Evolutionary conservation across 768 basidiomycete species (phyloP).

Genomic region (Termitomyces sp.): DNA sequence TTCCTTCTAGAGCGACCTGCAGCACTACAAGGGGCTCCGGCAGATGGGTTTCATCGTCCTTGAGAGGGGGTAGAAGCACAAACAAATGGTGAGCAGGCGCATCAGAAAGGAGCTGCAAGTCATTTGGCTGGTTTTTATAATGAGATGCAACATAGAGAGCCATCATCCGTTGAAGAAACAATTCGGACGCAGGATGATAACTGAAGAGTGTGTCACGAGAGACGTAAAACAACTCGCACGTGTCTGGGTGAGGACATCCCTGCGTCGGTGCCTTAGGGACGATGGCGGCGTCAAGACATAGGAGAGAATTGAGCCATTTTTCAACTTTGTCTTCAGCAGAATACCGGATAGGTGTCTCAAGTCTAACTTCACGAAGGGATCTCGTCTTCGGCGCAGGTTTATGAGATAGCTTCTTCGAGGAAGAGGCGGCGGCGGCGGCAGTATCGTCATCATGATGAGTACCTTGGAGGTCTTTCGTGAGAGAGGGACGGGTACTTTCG

Average conservation of each 20-base stretch:
- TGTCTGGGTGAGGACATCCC: constrained; percentile 92
- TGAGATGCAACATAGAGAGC: constrained; percentile 95
- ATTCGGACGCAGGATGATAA: constrained; percentile 95
- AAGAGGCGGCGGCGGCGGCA: constrained; percentile 19
- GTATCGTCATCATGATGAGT: constrained; percentile 34
- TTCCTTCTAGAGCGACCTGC: constrained; percentile 94
- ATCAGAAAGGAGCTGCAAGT: constrained; percentile 94
- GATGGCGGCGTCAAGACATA: constrained; percentile 87
- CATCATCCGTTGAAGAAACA: constrained; percentile 98
- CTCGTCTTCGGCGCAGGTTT: constrained; percentile 66
- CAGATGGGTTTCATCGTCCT: constrained; percentile 83
- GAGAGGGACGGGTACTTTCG: constrained; percentile 79
- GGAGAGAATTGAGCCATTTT: constrained; percentile 85
- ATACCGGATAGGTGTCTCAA: constrained; percentile 95
- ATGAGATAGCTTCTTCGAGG: constrained; percentile 48
- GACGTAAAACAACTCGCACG: constrained; percentile 94
- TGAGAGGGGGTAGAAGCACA: constrained; percentile 88
- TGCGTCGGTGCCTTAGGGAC: constrained; percentile 38
- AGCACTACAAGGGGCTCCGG: constrained; percentile 95
- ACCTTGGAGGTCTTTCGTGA: constrained; percentile 53
- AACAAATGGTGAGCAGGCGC: constrained; percentile 97
- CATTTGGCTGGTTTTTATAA: constrained; percentile 99
- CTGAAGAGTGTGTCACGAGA: constrained; percentile 95
- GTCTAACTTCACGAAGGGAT: constrained; percentile 86
- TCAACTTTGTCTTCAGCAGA: constrained; percentile 83